Base-by-base conservation (phyloP, 192 early-diverging fungal genomes). In the Backusella sp. region DNA sequence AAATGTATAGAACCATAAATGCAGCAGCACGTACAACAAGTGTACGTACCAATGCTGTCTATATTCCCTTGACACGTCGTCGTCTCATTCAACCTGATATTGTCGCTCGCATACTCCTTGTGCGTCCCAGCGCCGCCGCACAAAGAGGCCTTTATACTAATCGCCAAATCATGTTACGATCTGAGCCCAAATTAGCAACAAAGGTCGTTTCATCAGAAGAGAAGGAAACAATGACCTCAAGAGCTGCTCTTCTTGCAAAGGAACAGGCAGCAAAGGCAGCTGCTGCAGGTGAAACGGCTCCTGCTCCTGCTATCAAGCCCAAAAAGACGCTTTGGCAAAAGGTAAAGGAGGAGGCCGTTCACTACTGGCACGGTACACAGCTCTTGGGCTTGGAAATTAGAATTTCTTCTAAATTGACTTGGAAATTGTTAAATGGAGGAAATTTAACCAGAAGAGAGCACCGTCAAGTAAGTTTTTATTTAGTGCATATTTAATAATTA, bases 331-430 rank as follows among this genome's bases (percentile, higher is more conserved):
- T 94, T 0, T 86, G 88, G 91, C 87, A 89, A 67, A 83, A 91
- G 68, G 88, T 97, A 79, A 97, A 98, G 85, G 90, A 94, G 28
- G 97, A 99, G 84, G 84, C 89, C 11, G 81, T 90, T 66, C 97
- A 98, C 83, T 94, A 95, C 85, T 97, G 95, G 95, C 89, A 97
- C 70, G 96, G 96, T 3, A 94, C 92, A 11, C 96, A 96, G 84
- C 88, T 99, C 15, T 83, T 99, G 62, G 94, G 93, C 1, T 87
- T 94, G 37, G 97, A 99, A 82, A 90, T 94, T 70, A 89, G 87
- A 74, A 92, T 99, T 68, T 97, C 96, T 59, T 89, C 89, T 17
- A 86, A 91, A 68, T 87, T 98, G 19, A 86, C 94, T 32, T 77
- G 81, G 59, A 94, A 94, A 76, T 75, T 98, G 11, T 81, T 90